phyloP scores from a whole-genome alignment of 108 stramenopile genomes.

The Nannochloropsis oceanica region DNA sequence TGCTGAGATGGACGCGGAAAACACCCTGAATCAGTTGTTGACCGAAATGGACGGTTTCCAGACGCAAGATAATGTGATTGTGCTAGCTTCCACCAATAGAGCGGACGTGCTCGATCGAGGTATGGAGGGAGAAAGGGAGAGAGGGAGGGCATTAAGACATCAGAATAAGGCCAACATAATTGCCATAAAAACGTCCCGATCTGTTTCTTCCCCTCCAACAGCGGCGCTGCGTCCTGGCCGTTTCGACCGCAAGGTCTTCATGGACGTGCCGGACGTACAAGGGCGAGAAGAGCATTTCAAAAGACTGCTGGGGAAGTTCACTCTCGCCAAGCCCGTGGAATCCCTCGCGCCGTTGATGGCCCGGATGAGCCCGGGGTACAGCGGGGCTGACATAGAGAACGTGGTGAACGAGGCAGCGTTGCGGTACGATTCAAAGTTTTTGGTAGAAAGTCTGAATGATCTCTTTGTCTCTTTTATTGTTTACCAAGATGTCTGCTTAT shows the following conservation, averaged over 20 bases:
- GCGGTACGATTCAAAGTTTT: neutral
- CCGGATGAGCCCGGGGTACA: neutral
- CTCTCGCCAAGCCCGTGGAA: neutral
- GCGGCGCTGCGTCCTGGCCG: slow-evolving; percentile 7
- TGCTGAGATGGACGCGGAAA: slow-evolving; percentile 4
- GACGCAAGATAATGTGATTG: neutral
- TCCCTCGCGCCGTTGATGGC: neutral
- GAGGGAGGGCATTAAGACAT: neutral
- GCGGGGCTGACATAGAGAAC: slow-evolving; percentile 5
- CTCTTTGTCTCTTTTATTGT: neutral
- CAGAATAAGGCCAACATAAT: neutral
- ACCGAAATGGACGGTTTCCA: slow-evolving; percentile 21
- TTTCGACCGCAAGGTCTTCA: slow-evolving; percentile 4
- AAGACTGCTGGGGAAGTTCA: neutral
- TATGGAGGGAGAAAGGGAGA: neutral
- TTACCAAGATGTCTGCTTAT: neutral
- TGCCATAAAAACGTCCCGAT: neutral
- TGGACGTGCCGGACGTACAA: slow-evolving; percentile 1
- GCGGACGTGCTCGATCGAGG: slow-evolving; percentile 1
- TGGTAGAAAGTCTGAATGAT: neutral
- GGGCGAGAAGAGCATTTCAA: slow-evolving; percentile 3
- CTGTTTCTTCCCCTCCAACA: neutral
- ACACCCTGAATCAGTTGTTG: slow-evolving; percentile 20
- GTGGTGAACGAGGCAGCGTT: neutral
- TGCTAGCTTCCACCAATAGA: slow-evolving; percentile 5